phyloP scores from a whole-genome alignment of 1,284 basidiomycete species.

The Pascua guehoae region DNA sequence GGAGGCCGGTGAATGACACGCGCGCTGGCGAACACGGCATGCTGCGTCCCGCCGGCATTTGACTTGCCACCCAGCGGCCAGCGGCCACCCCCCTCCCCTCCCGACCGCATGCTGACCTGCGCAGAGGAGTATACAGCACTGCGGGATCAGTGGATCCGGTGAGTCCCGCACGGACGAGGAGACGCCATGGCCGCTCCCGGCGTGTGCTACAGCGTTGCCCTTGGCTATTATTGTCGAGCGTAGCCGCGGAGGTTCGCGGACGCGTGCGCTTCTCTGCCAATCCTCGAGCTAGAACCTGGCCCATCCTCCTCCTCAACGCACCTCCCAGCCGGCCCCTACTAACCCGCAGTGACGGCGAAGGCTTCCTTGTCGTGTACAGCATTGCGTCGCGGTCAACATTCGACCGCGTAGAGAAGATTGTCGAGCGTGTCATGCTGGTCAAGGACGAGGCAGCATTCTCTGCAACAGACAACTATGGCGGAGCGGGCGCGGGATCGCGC shows the following conservation, averaged over 20 bases:
- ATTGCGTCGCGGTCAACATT: slow-evolving; percentile 93
- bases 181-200: too few relatives aligned
- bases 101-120: slow-evolving; percentile 3
- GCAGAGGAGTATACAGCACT: slow-evolving; percentile 94
- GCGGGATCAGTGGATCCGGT: slow-evolving; percentile 98
- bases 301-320: neutral
- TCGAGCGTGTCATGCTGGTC: slow-evolving; percentile 88
- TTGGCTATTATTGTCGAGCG: too few relatives aligned
- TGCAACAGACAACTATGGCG: slow-evolving; percentile 1
- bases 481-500: slow-evolving; percentile 5
- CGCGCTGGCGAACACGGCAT: too few relatives aligned
- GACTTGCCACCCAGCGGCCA: too few relatives aligned
- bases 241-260: too few relatives aligned
- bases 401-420: slow-evolving; percentile 89
- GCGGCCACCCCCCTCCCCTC: neutral
- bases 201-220: too few relatives aligned
- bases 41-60: too few relatives aligned
- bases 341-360: slow-evolving; percentile 81
- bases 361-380: slow-evolving; percentile 97
- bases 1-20: too few relatives aligned
- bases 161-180: slow-evolving; percentile 41
- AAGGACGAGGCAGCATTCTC: slow-evolving; percentile 71
- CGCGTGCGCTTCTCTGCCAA: too few relatives aligned
- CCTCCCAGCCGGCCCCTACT: neutral
- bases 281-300: neutral